A percentile compares a stretch with the other conserved stretches of the same genome.
Evolutionary conservation across 805 yeast species (phyloP).

Genomic region (Priceomyces melissophilus): DNA sequence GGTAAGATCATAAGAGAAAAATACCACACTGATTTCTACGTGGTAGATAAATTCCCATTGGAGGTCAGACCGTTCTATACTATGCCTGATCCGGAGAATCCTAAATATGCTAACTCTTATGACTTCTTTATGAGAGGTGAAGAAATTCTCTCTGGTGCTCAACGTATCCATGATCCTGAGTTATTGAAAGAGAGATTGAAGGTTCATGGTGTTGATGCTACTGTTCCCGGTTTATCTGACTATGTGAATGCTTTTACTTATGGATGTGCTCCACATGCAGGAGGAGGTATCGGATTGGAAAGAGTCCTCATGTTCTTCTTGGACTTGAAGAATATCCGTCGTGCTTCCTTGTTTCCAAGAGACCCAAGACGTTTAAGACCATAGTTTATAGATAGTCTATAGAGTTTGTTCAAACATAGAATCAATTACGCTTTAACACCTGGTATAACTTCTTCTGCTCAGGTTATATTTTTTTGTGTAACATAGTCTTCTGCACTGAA

Average conservation of each 20-base stretch:
- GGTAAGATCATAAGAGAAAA: slow-evolving; percentile 90
- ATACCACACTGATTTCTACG: slow-evolving; percentile 96
- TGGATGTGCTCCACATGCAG: slow-evolving; percentile 99
- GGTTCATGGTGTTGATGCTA: slow-evolving; percentile 78
- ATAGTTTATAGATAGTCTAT: slow-evolving; percentile 22
- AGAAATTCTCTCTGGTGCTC: slow-evolving; percentile 99
- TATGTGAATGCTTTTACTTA: slow-evolving; percentile 89
- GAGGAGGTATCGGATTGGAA: slow-evolving; percentile 99
- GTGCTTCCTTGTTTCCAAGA: slow-evolving; percentile 99
- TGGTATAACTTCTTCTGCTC: no score
- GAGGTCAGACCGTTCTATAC: slow-evolving; percentile 98
- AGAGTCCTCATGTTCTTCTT: slow-evolving; percentile 98
- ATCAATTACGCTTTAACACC: no score
- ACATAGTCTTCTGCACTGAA: no score
- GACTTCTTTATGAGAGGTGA: slow-evolving; percentile 99
- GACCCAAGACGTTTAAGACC: slow-evolving; percentile 95
- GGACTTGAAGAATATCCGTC: slow-evolving; percentile 94
- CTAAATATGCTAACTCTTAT: slow-evolving; percentile 93
- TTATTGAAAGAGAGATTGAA: slow-evolving; percentile 78
- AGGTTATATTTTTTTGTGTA: no score
- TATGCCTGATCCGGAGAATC: slow-evolving; percentile 94
- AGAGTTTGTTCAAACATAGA: no score
- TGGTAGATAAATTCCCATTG: slow-evolving; percentile 96
- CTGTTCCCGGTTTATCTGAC: slow-evolving; percentile 78
- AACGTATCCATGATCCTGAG: slow-evolving; percentile 94